phyloP scores from a whole-genome alignment of 176 grass and related monocot species.

The Coix lacrymajobi region DNA sequence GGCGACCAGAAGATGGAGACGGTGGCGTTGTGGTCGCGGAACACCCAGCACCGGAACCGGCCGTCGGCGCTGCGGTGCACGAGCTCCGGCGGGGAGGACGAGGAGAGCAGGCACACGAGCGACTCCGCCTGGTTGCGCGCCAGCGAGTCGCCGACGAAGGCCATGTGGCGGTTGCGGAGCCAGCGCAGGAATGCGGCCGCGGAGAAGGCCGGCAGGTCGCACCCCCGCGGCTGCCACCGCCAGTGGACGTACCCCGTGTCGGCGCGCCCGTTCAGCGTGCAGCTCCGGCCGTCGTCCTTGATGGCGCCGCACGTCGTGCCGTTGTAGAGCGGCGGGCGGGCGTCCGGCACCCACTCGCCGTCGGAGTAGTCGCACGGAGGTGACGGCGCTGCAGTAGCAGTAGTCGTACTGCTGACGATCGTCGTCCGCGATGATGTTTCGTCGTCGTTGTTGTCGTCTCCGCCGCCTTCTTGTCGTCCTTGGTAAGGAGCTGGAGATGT shows the following conservation, averaged over 20 bases:
- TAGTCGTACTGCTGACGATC: not conserved
- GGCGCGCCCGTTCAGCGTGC: slow-evolving; percentile 52
- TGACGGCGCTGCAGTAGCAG: too few relatives aligned
- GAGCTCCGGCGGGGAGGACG: slow-evolving; percentile 25
- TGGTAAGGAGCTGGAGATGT: not conserved
- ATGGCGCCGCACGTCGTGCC: slow-evolving; percentile 56
- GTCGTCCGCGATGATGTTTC: not conserved
- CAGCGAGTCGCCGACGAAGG: slow-evolving; percentile 78
- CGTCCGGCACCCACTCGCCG: slow-evolving; percentile 56
- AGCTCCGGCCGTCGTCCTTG: slow-evolving; percentile 55
- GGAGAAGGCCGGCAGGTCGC: slow-evolving; percentile 50
- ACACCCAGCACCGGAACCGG: slow-evolving; percentile 61
- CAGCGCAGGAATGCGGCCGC: slow-evolving; percentile 41
- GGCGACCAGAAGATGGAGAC: slow-evolving; percentile 85
- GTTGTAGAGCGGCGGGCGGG: slow-evolving; percentile 44
- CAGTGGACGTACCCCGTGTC: slow-evolving; percentile 62
- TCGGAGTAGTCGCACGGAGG: slow-evolving; percentile 52
- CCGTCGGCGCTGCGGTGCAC: slow-evolving; percentile 38
- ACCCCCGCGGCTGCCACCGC: slow-evolving; percentile 51
- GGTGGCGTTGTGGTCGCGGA: slow-evolving; percentile 53
- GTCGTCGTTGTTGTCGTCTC: too few relatives aligned
- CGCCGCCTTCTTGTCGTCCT: not conserved
- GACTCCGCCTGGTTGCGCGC: slow-evolving; percentile 81
- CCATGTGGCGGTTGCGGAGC: slow-evolving; percentile 52
- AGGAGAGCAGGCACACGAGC: slow-evolving; percentile 64